Evolutionary conservation across 495 filamentous ascomycete genomes (phyloP).

Genomic region (Letharia columbiana): DNA sequence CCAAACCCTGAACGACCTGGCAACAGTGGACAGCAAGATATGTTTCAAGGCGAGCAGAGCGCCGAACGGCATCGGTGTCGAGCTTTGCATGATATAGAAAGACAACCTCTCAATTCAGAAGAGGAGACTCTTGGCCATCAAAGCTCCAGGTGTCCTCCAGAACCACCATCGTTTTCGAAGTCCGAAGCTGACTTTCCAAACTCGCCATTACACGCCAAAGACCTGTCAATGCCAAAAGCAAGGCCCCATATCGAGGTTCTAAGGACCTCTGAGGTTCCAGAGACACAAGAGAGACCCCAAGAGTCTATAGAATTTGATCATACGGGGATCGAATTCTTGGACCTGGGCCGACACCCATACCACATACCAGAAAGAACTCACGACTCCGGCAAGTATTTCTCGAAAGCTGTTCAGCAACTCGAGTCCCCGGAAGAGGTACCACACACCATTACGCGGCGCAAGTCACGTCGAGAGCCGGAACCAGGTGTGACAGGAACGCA

Average conservation of each 20-base stretch:
- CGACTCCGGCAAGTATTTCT: constrained; percentile 3
- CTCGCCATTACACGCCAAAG: not conserved
- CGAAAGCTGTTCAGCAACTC: constrained; percentile 5
- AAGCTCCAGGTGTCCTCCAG: not conserved
- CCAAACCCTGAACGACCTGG: not conserved
- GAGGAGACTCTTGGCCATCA: not conserved
- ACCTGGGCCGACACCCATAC: not conserved
- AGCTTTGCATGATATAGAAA: not conserved
- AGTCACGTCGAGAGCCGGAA: not conserved
- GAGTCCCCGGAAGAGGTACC: not conserved
- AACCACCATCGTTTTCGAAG: not conserved
- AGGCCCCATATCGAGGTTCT: not conserved
- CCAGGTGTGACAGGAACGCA: not conserved
- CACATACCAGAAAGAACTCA: not conserved
- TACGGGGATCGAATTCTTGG: not conserved
- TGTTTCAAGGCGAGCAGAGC: not conserved
- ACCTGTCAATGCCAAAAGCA: not conserved
- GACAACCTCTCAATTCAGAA: not conserved
- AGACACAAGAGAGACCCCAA: not conserved
- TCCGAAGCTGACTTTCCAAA: not conserved
- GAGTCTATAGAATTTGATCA: not conserved
- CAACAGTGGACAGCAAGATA: not conserved
- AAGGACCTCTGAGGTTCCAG: not conserved
- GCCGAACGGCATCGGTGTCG: not conserved
- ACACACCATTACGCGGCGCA: constrained; percentile 1